A percentile compares a stretch with the other conserved stretches of the same genome.
Conservation (phyloP, 2,329 filamentous ascomycete species). For the Atkinsonella texensis region DNA sequence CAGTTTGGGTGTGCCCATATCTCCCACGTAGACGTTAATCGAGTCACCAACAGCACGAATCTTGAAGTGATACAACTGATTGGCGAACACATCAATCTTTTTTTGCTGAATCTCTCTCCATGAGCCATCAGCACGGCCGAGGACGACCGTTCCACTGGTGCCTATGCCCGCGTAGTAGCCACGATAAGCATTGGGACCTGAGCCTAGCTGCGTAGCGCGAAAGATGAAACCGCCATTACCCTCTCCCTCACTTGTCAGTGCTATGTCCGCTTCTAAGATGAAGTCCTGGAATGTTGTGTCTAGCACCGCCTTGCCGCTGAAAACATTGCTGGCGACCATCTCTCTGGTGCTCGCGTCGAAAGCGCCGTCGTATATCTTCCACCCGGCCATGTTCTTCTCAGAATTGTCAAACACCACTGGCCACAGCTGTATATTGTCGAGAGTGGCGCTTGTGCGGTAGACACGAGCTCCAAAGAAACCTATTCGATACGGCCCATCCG, state of each 20-base stretch:
- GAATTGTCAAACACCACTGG: not conserved
- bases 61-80: not conserved
- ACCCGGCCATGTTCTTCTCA: not conserved
- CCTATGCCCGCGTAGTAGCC: not conserved
- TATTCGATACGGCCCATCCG: no score
- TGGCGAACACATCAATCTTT: not conserved
- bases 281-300: not conserved
- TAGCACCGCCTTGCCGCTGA: not conserved
- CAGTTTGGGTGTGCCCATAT: not conserved
- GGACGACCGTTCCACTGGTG: not conserved
- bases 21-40: not conserved
- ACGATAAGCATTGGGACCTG: not conserved
- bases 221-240: not conserved
- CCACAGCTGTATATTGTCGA: not conserved
- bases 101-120: not conserved
- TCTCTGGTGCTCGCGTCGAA: not conserved
- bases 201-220: not conserved
- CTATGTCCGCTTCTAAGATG: not conserved
- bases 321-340: not conserved
- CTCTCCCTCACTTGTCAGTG: not conserved
- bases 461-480: no score
- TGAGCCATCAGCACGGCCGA: not conserved
- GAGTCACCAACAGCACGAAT: not conserved
- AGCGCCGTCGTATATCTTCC: not conserved
- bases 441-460: no score